phyloP scores from a whole-genome alignment of 306 rosid genomes.

The Adenanthera pavonina region DNA sequence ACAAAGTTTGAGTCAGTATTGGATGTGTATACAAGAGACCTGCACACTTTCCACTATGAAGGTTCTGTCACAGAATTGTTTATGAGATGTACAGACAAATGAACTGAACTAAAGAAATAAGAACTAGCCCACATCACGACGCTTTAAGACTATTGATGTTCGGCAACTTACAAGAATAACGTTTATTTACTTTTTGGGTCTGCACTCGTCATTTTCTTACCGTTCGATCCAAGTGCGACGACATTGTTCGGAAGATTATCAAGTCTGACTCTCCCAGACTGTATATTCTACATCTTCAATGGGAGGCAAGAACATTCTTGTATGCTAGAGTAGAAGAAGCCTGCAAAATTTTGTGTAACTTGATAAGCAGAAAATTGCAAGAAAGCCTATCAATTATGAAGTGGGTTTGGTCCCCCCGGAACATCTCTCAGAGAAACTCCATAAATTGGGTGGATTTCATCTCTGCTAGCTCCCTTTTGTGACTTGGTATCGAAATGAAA shows the following conservation, averaged over 20 bases:
- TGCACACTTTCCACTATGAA: background rate
- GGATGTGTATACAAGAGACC: conserved; percentile 2
- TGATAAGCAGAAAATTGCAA: conserved; percentile 42
- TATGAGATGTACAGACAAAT: background rate
- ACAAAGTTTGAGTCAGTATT: conserved; percentile 19
- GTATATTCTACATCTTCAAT: conserved; percentile 39
- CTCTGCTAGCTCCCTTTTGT: conserved; percentile 46
- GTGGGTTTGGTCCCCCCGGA: conserved; percentile 90
- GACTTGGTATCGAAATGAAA: conserved; percentile 47
- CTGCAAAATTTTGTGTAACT: conserved; percentile 54
- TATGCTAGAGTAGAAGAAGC: conserved; percentile 16
- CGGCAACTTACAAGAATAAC: conserved; percentile 26
- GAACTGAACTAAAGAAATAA: conserved; percentile 13
- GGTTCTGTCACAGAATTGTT: conserved; percentile 14
- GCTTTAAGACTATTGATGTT: conserved; percentile 12
- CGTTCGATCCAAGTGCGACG: conserved; percentile 40
- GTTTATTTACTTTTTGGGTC: conserved; percentile 14
- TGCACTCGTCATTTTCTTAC: conserved; percentile 36
- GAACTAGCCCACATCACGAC: conserved; percentile 24
- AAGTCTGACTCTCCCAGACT: conserved; percentile 33
- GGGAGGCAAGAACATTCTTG: conserved; percentile 37
- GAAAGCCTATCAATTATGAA: conserved; percentile 71
- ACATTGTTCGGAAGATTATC: conserved; percentile 20
- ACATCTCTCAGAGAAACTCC: conserved; percentile 69
- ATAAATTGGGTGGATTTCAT: conserved; percentile 36